Evolutionary conservation across 2,329 filamentous ascomycete genomes (phyloP), one percentile per base, ranked within the genome.

Genomic region (Albophoma yamanashiensis): DNA sequence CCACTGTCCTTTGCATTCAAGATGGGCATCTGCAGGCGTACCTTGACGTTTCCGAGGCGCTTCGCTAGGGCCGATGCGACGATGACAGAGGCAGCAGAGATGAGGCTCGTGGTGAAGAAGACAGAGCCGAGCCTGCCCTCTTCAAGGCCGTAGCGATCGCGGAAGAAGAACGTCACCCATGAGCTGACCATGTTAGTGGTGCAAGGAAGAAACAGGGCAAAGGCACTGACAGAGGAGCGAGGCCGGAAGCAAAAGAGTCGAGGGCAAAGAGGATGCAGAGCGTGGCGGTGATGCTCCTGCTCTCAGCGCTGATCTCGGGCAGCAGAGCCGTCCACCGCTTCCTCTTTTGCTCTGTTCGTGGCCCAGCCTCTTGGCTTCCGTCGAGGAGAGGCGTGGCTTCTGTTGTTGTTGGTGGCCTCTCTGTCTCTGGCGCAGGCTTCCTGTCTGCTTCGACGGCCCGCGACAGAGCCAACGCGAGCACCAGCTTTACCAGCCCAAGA

Each of bases 191-290:
- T 22, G 50, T 25, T 73, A 76, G 52, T 74, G 17, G 22, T 39
- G n/a, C 15, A 14, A 15, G 12, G 7, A 8, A 17, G 14, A 36
- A 11, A 68, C 2, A 17, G 2, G 70, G 71, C 15, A 70, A 67
- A 31, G 1, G 27, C 9, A 75, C 81, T 70, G 74, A 85, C 77
- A 84, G 67, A 27, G 85, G 83, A 4, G 85, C 86, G 69, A 92
- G 80, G 2, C 89, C 89, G 1, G 85, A 87, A 1, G 87, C 88
- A 60, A 91, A 82, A 0, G 85, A 82, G 69, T 92, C 89, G 7
- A 91, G 67, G 1, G 80, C 81, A 65, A 91, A 88, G 1, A 93
- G 75, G 9, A 88, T 71, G 67, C 85, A 88, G 0, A 93, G 76
- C 57, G 84, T 82, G 58, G 82, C 69, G 7, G 89, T 75, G 38